A percentile compares a stretch with the other conserved stretches of the same genome.
These are phyloP conservation scores for Fusarium citri DNA, from an alignment of 2,329 filamentous ascomycete genomes.

Conservation along the genomic window DNA sequence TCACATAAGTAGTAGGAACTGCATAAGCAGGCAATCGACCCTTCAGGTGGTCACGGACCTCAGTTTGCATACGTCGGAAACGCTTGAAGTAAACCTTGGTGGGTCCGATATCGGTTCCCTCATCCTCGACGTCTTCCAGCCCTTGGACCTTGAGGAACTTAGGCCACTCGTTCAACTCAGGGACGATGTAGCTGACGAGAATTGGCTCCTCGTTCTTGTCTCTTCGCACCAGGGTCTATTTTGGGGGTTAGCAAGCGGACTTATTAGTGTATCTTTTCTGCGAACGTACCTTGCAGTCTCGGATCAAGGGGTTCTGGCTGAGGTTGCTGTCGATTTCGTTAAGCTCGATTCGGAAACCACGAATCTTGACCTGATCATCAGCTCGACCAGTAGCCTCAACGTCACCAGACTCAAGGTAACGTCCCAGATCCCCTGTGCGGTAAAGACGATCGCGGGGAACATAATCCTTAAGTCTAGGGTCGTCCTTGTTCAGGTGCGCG, in stretches of 20 bases:
- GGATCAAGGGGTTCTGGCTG: slow-evolving; percentile 77
- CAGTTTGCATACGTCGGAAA: slow-evolving; percentile 60
- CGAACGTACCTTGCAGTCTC: slow-evolving; percentile 73
- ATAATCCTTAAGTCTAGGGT: slow-evolving; percentile 71
- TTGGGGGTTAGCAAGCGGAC: neutral
- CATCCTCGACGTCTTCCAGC: slow-evolving; percentile 66
- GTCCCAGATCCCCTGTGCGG: slow-evolving; percentile 85
- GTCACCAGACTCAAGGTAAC: slow-evolving; percentile 67
- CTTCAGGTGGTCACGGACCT: slow-evolving; percentile 51
- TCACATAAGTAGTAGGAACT: slow-evolving; percentile 52
- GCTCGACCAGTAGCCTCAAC: slow-evolving; percentile 83
- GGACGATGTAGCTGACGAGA: slow-evolving; percentile 90
- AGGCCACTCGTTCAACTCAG: slow-evolving; percentile 72
- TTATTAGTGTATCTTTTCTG: neutral
- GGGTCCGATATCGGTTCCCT: slow-evolving; percentile 60
- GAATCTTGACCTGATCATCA: slow-evolving; percentile 94
- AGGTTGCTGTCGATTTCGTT: slow-evolving; percentile 91
- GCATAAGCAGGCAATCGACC: slow-evolving; percentile 48
- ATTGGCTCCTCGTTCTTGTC: slow-evolving; percentile 73
- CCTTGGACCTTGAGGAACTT: slow-evolving; percentile 70
- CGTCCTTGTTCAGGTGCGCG: slow-evolving; percentile 63
- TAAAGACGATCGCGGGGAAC: slow-evolving; percentile 90
- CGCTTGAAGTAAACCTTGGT: slow-evolving; percentile 57
- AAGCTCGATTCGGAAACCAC: slow-evolving; percentile 93
- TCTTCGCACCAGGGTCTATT: slow-evolving; percentile 72